These are phyloP conservation scores for Plectosphaerella plurivora DNA, from an alignment of 2,329 filamentous ascomycete species.

Conservation along the genomic window DNA sequence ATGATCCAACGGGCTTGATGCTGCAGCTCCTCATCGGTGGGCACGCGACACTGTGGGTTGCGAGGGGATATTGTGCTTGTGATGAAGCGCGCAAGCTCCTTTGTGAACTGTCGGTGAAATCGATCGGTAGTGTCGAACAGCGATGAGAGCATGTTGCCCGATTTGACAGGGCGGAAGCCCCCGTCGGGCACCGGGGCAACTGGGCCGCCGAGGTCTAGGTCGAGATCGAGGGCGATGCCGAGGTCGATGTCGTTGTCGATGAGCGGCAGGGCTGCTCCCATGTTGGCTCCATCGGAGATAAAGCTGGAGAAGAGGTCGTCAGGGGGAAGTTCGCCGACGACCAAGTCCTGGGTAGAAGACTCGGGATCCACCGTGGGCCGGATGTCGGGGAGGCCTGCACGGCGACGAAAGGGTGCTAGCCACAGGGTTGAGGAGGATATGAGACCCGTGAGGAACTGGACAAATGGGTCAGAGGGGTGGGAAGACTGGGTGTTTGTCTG, in stretches of 20 bases:
- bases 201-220: neutral
- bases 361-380: too few relatives aligned
- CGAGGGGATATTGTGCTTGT: slow-evolving; percentile 22
- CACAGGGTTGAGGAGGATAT: slow-evolving; percentile 6
- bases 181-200: neutral
- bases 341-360: too few relatives aligned
- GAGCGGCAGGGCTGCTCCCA: neutral
- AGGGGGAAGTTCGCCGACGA: neutral
- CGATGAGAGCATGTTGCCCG: neutral
- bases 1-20: slow-evolving; percentile 26
- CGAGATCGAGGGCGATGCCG: neutral
- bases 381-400: neutral
- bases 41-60: slow-evolving; percentile 20
- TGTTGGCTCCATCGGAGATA: neutral
- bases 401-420: slow-evolving; percentile 4
- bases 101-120: slow-evolving; percentile 13
- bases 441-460: slow-evolving; percentile 1
- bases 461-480: slow-evolving; percentile 1
- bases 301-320: neutral
- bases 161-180: neutral
- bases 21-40: slow-evolving; percentile 28
- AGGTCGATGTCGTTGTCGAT: slow-evolving; percentile 18
- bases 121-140: slow-evolving; percentile 7
- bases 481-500: neutral
- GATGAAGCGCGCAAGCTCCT: slow-evolving; percentile 15